These are phyloP conservation scores for Trifolium pratense DNA, from an alignment of 306 rosid species.

Conservation along the genomic window DNA sequence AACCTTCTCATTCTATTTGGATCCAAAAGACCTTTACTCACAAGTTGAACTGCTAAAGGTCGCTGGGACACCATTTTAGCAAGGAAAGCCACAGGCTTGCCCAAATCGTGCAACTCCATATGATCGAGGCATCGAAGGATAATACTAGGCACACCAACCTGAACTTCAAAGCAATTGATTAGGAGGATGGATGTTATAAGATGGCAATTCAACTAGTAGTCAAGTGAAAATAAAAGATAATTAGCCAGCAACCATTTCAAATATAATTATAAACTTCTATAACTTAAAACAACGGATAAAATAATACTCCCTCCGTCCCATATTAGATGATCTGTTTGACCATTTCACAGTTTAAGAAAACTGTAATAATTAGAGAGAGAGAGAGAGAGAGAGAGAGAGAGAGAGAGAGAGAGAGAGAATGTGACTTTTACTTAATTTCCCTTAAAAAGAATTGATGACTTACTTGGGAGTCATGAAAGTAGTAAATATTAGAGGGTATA, in stretches of 20 bases:
- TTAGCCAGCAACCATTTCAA: not conserved
- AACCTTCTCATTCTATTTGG: conserved; percentile 76
- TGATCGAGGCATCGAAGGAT: conserved; percentile 76
- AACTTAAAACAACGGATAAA: conserved; percentile 7
- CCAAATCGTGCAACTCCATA: conserved; percentile 70
- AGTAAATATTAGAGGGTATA: too few relatives aligned
- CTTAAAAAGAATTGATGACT: too few relatives aligned
- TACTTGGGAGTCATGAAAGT: too few relatives aligned
- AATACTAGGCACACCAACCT: conserved; percentile 83
- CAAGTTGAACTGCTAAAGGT: conserved; percentile 84
- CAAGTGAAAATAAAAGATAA: conserved; percentile 19
- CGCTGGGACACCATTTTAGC: conserved; percentile 87
- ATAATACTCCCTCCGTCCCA: not conserved
- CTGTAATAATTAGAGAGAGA: too few relatives aligned
- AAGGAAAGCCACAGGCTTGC: conserved; percentile 88
- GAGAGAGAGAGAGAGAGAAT: too few relatives aligned
- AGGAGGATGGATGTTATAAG: conserved; percentile 13
- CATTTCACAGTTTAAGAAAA: too few relatives aligned
- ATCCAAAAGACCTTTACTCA: conserved; percentile 80
- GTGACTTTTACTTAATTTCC: too few relatives aligned
- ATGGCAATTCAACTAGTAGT: conserved; percentile 8
- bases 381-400: too few relatives aligned
- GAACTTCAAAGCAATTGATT: conserved; percentile 45
- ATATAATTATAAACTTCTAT: conserved; percentile 1
- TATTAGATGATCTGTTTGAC: too few relatives aligned